phyloP scores from a whole-genome alignment of 2,329 filamentous ascomycete genomes.

The Pseudocercospora fuligena region DNA sequence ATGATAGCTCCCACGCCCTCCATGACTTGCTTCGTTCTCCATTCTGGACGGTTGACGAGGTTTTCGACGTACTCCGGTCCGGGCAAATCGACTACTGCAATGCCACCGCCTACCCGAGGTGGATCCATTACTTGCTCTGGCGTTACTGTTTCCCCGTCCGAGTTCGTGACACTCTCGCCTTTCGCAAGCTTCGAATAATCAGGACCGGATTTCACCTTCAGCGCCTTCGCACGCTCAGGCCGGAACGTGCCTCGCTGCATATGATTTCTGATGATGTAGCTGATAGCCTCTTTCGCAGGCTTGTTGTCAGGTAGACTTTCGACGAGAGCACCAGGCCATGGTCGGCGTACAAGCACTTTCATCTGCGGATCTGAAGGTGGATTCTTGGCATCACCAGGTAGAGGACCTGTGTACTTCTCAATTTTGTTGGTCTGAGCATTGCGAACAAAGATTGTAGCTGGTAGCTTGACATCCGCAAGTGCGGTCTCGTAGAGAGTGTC shows the following conservation, averaged over 20 bases:
- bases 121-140: conserved; percentile 85
- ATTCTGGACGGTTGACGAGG: conserved; percentile 74
- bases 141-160: conserved; percentile 71
- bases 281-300: conserved; percentile 71
- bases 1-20: conserved; percentile 69
- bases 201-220: conserved; percentile 66
- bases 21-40: conserved; percentile 68
- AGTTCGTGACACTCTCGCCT: conserved; percentile 67
- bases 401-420: conserved; percentile 71
- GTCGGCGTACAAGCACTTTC: conserved; percentile 72
- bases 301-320: conserved; percentile 69
- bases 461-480: conserved; percentile 68
- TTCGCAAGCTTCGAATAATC: conserved; percentile 65
- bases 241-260: conserved; percentile 82
- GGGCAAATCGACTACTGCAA: conserved; percentile 82
- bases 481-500: conserved; percentile 71
- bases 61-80: conserved; percentile 70
- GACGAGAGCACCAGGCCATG: conserved; percentile 76
- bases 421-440: conserved; percentile 66
- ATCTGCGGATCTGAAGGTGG: conserved; percentile 62
- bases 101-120: conserved; percentile 68
- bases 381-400: conserved; percentile 56
- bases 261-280: conserved; percentile 82
- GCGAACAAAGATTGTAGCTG: conserved; percentile 72
- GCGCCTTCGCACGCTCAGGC: conserved; percentile 63